Evolutionary conservation across 1,139 yeast genomes (phyloP).

Genomic region (Meyerozyma elateridarum): DNA sequence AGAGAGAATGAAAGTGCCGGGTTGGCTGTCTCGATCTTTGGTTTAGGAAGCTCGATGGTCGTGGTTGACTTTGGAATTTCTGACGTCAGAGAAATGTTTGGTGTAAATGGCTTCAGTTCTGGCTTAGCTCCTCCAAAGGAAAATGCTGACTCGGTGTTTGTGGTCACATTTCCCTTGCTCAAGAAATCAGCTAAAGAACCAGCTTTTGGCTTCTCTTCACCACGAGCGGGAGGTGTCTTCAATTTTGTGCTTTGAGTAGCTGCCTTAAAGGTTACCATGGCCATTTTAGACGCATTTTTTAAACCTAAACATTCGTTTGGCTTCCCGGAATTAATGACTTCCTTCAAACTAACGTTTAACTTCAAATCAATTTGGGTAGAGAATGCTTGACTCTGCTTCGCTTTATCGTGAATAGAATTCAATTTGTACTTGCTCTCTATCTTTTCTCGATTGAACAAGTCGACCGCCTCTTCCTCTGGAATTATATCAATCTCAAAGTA

Average conservation of each 20-base stretch:
- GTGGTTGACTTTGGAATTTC: neutral
- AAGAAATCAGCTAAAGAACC: slow-evolving; percentile 1
- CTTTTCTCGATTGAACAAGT: slow-evolving; percentile 50
- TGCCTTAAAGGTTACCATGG: neutral
- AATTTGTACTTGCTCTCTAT: slow-evolving; percentile 40
- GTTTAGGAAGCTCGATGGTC: too few relatives aligned
- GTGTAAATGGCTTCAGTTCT: too few relatives aligned
- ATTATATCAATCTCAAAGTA: slow-evolving; percentile 59
- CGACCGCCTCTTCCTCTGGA: slow-evolving; percentile 44
- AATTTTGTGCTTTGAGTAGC: neutral
- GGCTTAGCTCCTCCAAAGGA: neutral
- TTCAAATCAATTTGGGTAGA: slow-evolving; percentile 50
- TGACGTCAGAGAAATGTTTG: too few relatives aligned
- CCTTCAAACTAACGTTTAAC: slow-evolving; percentile 29
- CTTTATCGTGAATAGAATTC: slow-evolving; percentile 41
- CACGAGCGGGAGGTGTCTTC: neutral
- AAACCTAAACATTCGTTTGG: slow-evolving; percentile 25
- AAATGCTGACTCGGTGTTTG: slow-evolving; percentile 3
- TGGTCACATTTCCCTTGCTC: neutral
- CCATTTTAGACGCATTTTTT: slow-evolving; percentile 6
- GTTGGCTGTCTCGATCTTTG: too few relatives aligned
- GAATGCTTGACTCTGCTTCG: slow-evolving; percentile 52
- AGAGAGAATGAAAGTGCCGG: too few relatives aligned
- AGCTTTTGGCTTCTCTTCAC: neutral
- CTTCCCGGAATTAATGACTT: slow-evolving; percentile 36